Base-by-base conservation (phyloP, 2,329 filamentous ascomycete genomes). In the Pleurostoma richardsiae region DNA sequence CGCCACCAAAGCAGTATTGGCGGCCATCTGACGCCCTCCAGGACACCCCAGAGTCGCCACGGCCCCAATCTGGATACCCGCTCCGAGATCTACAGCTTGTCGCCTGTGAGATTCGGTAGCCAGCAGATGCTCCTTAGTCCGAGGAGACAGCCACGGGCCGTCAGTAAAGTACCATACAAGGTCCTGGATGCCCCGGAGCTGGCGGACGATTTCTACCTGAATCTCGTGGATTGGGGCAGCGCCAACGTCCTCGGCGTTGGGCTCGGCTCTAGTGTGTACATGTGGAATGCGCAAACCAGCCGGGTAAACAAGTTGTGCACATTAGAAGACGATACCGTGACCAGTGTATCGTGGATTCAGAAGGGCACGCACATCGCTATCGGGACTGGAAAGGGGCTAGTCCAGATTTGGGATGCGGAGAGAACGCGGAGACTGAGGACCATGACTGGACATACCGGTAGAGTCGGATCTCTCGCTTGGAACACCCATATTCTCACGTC, bases 271-370 rank as follows among this genome's bases (percentile, higher is more conserved):
- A 95, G 89, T 55, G 94, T 99, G 5, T 99, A 97, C 62, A 94
- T 97, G 83, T 99, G 94, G 94, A 96, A 96, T 63, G 94, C 91
- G 4, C 83, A 90, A 55, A 87, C 87, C 6, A 94, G 92, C 52
- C 82, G 88, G 53, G 94, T 99, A 3, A 95, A 90, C 50, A 96
- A 95, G 67, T 78, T 99, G 7, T 97, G 94, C 67, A 92, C 95
- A 41, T 73, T 97, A 10, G 85, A 88, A 54, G 91, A 96, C 58
- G 94, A 99, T 62, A 91, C 85, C 0, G 92, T 99, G 1, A 99
- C 94, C 3, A 96, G 91, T 57, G 94, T 99, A 8, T 95, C 87
- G 47, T 99, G 94, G 94, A 99, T 99, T 57, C 94, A 99, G 68
- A 85, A 94, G 70, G 94, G 94, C 36, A 96, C 92, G 0, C 94